Evolutionary conservation across 352 stramenopile species (phyloP), one percentile per base, ranked within the genome.

Genomic region (Poterioochromonas sp.): DNA sequence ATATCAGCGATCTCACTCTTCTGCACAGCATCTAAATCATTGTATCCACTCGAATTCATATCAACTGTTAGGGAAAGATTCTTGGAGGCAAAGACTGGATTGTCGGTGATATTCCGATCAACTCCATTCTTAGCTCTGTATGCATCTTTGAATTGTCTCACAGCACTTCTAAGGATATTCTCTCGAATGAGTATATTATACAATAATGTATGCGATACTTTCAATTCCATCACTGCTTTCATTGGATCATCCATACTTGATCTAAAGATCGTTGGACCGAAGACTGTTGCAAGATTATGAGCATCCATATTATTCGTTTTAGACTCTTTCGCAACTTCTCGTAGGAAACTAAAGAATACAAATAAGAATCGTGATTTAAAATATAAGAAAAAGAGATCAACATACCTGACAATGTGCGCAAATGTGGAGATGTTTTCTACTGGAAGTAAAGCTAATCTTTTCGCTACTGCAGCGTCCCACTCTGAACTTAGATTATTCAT

Each of bases 231-330:
- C 20, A 47, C 11, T 5, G 62, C 62, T 29, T 22, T 22, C 15
- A 71, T 71, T 26, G 39, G 39, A 71, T 71, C 62, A 29, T 12
- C 26, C 8, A 65, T 65, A n/a, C 20, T 29, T 22, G 39, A 44
- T 22, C 40, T 34, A 54, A 74, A 74, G 22, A 74, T 51, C 26
- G 65, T 58, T 15, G 65, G 39, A 8, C 37, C 5, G n/a, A 74
- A 74, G 5, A 74, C n/a, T n/a, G 22, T 37, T 54, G 39, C 3
- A 22, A 74, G 40, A 54, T 74, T 74, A 34, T 74, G 1, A 12
- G 40, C 5, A 54, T 74, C 65, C 65, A 74, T 74, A n/a, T 51
- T 54, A n/a, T 74, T 74, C 8, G 8, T 18, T 1, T 11, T 22
- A 39, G 39, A 58, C 53, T 74, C 39, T 22, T 0, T 37, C 2